phyloP scores from a whole-genome alignment of 2,329 filamentous ascomycete genomes.

The Fusarium equiseti region DNA sequence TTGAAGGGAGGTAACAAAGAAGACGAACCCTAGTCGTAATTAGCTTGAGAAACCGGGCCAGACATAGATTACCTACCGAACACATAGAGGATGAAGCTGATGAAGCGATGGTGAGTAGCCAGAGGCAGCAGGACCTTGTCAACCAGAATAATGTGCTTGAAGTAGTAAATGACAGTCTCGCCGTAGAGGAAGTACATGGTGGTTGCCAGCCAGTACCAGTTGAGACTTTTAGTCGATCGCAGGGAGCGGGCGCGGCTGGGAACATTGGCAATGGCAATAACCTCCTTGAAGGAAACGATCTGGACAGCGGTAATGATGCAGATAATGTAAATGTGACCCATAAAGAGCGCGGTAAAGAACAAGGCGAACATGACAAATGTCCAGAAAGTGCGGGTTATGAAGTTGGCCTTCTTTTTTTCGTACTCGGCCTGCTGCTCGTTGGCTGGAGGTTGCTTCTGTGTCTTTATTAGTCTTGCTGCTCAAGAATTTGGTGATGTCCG shows the following conservation, averaged over 20 bases:
- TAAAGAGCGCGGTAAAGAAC: conserved; percentile 94
- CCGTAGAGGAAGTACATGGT: conserved; percentile 99
- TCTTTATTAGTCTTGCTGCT: neutral
- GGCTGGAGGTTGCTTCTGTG: conserved; percentile 58
- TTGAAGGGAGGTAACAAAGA: conserved; percentile 94
- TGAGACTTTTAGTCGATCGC: conserved; percentile 93
- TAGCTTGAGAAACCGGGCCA: conserved; percentile 12
- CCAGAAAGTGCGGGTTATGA: conserved; percentile 97
- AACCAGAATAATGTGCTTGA: conserved; percentile 97
- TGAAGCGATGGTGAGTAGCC: conserved; percentile 97
- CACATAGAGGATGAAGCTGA: conserved; percentile 97
- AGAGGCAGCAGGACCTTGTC: conserved; percentile 93
- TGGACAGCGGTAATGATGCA: conserved; percentile 92
- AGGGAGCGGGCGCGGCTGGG: conserved; percentile 91
- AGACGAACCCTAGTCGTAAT: conserved; percentile 82
- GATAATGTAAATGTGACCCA: conserved; percentile 97
- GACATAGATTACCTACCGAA: conserved; percentile 73
- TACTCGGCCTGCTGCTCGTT: conserved; percentile 73
- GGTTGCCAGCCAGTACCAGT: conserved; percentile 99
- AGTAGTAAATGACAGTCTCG: conserved; percentile 99
- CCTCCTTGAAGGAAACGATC: conserved; percentile 98
- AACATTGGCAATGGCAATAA: conserved; percentile 96
- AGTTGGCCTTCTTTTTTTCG: conserved; percentile 98
- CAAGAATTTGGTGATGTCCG: neutral
- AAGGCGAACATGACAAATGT: conserved; percentile 95